Conservation (phyloP, 345 rosid species). For the Gossypium turneri region DNA sequence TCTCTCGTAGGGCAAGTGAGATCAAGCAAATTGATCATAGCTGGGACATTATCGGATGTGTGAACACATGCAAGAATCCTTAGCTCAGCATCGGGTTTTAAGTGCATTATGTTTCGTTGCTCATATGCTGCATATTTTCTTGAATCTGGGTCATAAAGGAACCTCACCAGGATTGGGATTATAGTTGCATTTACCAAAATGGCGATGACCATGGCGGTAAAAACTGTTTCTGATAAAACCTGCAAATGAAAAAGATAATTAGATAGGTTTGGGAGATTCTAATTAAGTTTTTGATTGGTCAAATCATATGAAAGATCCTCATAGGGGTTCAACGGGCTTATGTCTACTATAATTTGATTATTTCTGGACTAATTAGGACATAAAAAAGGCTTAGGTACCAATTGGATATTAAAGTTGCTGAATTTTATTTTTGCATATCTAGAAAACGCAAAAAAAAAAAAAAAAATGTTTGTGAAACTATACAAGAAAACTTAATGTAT, state of each 20-base stretch:
- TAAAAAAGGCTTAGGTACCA: too few relatives aligned
- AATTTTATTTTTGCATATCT: too few relatives aligned
- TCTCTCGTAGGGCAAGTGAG: slow-evolving; percentile 13
- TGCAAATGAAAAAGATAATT: background rate
- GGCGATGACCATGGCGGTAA: background rate
- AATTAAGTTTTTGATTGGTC: too few relatives aligned
- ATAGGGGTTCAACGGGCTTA: too few relatives aligned
- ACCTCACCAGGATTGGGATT: slow-evolving; percentile 16
- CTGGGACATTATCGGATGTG: slow-evolving; percentile 31
- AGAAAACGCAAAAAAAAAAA: too few relatives aligned
- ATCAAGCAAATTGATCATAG: slow-evolving; percentile 14
- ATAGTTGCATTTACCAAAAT: slow-evolving; percentile 20
- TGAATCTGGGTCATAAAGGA: slow-evolving; percentile 38
- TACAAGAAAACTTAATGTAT: too few relatives aligned
- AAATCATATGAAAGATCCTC: too few relatives aligned
- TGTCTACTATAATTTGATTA: too few relatives aligned
- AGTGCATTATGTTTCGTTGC: slow-evolving; percentile 23
- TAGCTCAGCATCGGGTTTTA: slow-evolving; percentile 24
- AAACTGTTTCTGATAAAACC: background rate
- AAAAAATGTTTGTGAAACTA: too few relatives aligned
- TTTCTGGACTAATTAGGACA: too few relatives aligned
- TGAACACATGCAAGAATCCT: slow-evolving; percentile 39
- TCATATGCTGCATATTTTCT: slow-evolving; percentile 45
- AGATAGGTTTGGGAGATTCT: too few relatives aligned
- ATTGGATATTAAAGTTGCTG: too few relatives aligned